Conservation (phyloP, 352 stramenopile genomes). For the Saprolegnia diclina region DNA sequence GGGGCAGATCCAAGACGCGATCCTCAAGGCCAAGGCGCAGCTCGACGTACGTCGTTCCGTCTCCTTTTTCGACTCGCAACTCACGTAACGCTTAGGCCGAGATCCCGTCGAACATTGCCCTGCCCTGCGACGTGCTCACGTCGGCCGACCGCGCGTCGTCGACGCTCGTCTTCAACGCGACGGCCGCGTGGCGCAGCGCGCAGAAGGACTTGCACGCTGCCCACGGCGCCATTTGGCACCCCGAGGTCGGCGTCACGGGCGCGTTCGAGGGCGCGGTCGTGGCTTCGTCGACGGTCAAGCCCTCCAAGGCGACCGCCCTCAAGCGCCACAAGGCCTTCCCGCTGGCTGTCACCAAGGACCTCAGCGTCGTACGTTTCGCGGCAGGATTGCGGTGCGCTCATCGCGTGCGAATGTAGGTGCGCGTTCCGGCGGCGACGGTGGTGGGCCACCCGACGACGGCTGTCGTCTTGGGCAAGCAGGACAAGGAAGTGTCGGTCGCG, state of each 20-base stretch:
- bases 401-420: not conserved
- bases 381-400: not conserved
- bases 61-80: constrained; percentile 48
- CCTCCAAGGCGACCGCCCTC: not conserved
- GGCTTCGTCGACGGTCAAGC: not conserved
- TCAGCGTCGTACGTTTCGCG: not conserved
- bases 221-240: constrained; percentile 17
- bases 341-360: not conserved
- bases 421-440: not conserved
- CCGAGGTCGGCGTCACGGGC: constrained; percentile 3
- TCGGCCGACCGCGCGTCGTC: constrained; percentile 15
- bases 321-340: not conserved
- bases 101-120: constrained; percentile 27
- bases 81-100: constrained; percentile 57
- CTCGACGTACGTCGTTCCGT: constrained; percentile 49
- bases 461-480: not conserved
- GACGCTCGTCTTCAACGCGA: constrained; percentile 64
- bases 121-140: constrained; percentile 28
- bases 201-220: constrained; percentile 1
- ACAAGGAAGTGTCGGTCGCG: constrained; percentile 7
- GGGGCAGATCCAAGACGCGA: constrained; percentile 43
- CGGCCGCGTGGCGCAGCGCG: not conserved
- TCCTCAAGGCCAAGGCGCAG: constrained; percentile 71
- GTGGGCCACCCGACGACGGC: constrained; percentile 4
- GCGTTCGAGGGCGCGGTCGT: constrained; percentile 20